Base-by-base conservation (phyloP, 129 eudicot species). In the Pulicaria dysenterica region DNA sequence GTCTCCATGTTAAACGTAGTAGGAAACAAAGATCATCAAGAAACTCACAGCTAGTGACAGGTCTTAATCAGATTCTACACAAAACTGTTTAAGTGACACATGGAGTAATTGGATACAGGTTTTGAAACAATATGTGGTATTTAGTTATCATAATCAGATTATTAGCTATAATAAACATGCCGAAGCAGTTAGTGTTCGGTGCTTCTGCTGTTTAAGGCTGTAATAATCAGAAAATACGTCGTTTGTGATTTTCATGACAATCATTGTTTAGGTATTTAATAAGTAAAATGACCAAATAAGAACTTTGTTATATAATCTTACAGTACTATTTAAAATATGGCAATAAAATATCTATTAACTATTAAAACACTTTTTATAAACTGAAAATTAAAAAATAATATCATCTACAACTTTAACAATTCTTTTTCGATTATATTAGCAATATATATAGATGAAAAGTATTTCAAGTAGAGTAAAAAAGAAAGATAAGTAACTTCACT, bases 1-100 rank as follows among this genome's bases (percentile, higher is more conserved):
- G 71, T 81, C 70, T 56, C 46, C 62, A 79, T 68, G 72, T 43
- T 7, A 55, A 60, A 69, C 61, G 45, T 41, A 49, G 50, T 31
- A 66, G 10, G 36, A 62, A 67, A 59, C 42, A 24, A 42, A 40
- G 47, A 70, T 70, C 55, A 72, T 7, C 50, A 58, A 73, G 49
- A 10, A 74, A 34, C 63, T 66, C 40, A 41, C 51, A 41, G 14
- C 67, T 16, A 24, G 40, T 45, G 67, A 67, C 57, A 66, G 15
- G 60, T 57, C 45, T 13, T 59, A 71, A 47, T 64, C 45, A 64
- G 53, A 44, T 72, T 70, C 58, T 17, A 63, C 49, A 71, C 53
- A 53, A 31, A 53, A 31, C 65, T 36, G 38, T 24, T 43, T 46
- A 16, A 77, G 66, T 14, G 24, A 49, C 64, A 66, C 15, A 57